Conservation (phyloP, 495 filamentous ascomycete species). For the Venustampulla echinocandica region DNA sequence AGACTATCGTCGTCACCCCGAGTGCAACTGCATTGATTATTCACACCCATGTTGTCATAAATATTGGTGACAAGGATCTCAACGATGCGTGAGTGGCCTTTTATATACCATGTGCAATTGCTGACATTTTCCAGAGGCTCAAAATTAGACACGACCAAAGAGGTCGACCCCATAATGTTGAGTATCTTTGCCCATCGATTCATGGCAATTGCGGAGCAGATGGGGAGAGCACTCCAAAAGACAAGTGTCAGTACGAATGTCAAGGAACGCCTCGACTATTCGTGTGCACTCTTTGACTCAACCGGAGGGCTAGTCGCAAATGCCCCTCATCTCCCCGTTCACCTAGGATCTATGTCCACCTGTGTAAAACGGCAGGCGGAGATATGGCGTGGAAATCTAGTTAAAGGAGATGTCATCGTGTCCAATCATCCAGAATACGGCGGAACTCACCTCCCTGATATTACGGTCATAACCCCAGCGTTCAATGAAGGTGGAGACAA, state of each 20-base stretch:
- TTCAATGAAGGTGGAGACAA: constrained; percentile 67
- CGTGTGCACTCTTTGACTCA: constrained; percentile 88
- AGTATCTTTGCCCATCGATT: constrained; percentile 95
- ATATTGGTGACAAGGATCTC: constrained; percentile 52
- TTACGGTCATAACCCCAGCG: constrained; percentile 89
- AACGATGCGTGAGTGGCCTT: constrained; percentile 36
- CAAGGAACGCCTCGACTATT: constrained; percentile 94
- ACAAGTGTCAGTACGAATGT: constrained; percentile 97
- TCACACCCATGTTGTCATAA: constrained; percentile 62
- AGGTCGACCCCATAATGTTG: constrained; percentile 79
- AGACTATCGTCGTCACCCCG: constrained; percentile 89
- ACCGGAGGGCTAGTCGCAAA: constrained; percentile 91
- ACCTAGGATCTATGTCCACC: constrained; percentile 89
- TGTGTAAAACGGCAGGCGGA: constrained; percentile 88
- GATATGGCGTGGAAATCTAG: constrained; percentile 85
- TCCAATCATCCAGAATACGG: constrained; percentile 95
- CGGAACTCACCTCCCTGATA: constrained; percentile 74
- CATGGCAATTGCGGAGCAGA: constrained; percentile 98
- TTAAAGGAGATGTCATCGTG: constrained; percentile 87
- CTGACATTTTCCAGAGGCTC: constrained; percentile 4
- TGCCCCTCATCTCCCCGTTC: constrained; percentile 88
- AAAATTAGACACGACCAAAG: constrained; percentile 35
- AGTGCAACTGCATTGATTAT: constrained; percentile 65
- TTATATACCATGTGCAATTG: neutral
- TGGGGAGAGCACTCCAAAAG: constrained; percentile 93